Conservation (phyloP, 768 basidiomycete species). For the Kwoniella heveanensis region DNA sequence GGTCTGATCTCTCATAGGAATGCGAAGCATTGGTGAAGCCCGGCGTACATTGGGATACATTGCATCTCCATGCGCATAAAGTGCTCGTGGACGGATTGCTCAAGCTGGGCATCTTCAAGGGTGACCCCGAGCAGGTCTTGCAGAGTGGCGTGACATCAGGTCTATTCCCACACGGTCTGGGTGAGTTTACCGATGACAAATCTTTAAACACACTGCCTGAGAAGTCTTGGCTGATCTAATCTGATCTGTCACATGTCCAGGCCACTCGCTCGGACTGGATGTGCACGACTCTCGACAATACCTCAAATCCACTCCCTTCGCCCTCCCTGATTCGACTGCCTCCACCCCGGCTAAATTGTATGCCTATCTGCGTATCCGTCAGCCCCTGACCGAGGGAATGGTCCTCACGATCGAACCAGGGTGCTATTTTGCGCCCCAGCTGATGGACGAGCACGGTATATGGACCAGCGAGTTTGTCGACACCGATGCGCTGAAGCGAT, state of each 20-base stretch:
- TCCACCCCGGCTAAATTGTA: conserved; percentile 68
- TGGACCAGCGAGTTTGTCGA: conserved; percentile 63
- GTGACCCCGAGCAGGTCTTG: conserved; percentile 63
- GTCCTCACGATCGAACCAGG: conserved; percentile 90
- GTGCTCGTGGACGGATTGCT: conserved; percentile 81
- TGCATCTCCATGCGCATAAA: conserved; percentile 81
- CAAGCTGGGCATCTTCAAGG: conserved; percentile 78
- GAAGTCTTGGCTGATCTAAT: too few species aligned
- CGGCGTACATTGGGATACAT: conserved; percentile 84
- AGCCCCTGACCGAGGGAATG: conserved; percentile 75
- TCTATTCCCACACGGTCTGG: conserved; percentile 89
- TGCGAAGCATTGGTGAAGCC: conserved; percentile 72
- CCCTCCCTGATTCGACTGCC: conserved; percentile 44
- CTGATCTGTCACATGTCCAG: conserved; percentile 56
- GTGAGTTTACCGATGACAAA: conserved; percentile 35
- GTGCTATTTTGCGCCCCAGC: conserved; percentile 77
- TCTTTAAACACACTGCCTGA: too few species aligned
- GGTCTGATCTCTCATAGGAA: conserved; percentile 59
- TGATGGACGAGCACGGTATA: conserved; percentile 57
- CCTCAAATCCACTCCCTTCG: conserved; percentile 60
- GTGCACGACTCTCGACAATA: conserved; percentile 90
- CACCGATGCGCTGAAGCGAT: conserved; percentile 68
- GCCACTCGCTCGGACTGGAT: conserved; percentile 89
- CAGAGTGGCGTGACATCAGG: conserved; percentile 74
- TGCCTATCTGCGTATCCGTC: conserved; percentile 73